Evolutionary conservation across 768 basidiomycete genomes (phyloP).

Genomic region (Lentinus brumalis): DNA sequence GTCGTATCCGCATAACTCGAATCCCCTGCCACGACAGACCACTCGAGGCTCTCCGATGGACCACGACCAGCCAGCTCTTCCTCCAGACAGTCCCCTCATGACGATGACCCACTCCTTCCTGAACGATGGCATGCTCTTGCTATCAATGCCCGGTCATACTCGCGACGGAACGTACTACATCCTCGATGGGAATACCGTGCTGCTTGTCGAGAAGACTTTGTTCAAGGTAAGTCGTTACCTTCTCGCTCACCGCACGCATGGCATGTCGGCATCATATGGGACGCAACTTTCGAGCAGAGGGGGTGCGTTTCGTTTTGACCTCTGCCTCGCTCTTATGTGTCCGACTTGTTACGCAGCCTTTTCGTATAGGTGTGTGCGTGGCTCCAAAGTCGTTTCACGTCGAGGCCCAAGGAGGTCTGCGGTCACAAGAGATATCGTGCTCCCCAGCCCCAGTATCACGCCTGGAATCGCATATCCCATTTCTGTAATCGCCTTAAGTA

Average conservation of each 20-base stretch:
- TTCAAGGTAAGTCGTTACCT: constrained; percentile 53
- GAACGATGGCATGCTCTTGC: constrained; percentile 32
- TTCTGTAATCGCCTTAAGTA: too few species aligned
- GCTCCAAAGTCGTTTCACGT: too few species aligned
- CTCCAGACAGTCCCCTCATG: constrained; percentile 35
- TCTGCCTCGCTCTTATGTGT: too few species aligned
- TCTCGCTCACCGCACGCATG: neutral
- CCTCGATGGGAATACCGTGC: constrained; percentile 68
- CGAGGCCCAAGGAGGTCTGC: too few species aligned
- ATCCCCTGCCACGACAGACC: constrained; percentile 4
- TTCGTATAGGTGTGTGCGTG: too few species aligned
- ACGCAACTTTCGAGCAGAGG: too few species aligned
- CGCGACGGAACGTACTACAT: constrained; percentile 53
- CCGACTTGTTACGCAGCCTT: too few species aligned
- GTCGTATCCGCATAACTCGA: neutral
- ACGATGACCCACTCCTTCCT: constrained; percentile 34
- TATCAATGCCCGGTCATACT: constrained; percentile 34
- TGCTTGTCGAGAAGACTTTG: constrained; percentile 62
- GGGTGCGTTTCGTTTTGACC: too few species aligned
- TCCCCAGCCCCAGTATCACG: too few species aligned
- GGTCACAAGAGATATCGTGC: too few species aligned
- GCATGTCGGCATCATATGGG: too few species aligned
- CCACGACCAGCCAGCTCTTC: constrained; percentile 25
- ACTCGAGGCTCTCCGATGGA: constrained; percentile 20
- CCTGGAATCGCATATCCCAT: too few species aligned